Percentiles rank a stretch among this genome's conserved stretches.
Evolutionary conservation across 139 green algal species (phyloP).

Genomic region (Yamagishiella unicocca): DNA sequence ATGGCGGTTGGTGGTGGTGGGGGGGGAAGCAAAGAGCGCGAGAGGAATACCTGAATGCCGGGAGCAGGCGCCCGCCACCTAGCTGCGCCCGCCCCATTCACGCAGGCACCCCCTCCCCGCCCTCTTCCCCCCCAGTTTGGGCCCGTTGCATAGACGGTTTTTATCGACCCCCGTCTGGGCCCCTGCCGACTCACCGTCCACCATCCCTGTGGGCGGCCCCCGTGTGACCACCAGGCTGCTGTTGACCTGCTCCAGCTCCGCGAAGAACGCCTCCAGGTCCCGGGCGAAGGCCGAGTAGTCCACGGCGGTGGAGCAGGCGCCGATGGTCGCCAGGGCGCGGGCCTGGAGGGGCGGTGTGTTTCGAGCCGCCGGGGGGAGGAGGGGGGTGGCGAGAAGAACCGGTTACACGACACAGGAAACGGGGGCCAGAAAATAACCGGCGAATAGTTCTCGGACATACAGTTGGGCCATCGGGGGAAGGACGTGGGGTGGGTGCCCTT

Average conservation of each 20-base stretch:
- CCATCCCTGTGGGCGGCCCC: conserved; percentile 2
- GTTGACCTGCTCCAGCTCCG: conserved; percentile 76
- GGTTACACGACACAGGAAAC: too few relatives aligned
- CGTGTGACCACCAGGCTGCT: conserved; percentile 67
- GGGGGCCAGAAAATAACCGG: too few relatives aligned
- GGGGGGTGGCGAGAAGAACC: not conserved
- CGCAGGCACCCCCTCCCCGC: not conserved
- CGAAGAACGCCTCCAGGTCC: conserved; percentile 71
- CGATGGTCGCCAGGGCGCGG: conserved; percentile 74
- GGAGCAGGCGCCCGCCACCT: too few relatives aligned
- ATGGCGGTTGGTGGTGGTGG: too few relatives aligned
- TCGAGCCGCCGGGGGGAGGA: too few relatives aligned
- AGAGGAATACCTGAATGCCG: too few relatives aligned
- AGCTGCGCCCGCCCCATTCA: not conserved
- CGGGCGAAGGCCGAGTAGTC: conserved; percentile 70
- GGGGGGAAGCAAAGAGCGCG: too few relatives aligned
- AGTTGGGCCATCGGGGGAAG: too few relatives aligned
- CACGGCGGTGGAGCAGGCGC: conserved; percentile 63
- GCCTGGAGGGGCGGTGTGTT: conserved; percentile 33
- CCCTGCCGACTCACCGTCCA: not conserved
- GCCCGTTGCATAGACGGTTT: too few relatives aligned
- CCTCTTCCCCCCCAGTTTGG: not conserved
- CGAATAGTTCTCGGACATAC: too few relatives aligned
- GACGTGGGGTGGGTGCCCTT: too few relatives aligned
- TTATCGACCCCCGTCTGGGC: not conserved